Base-by-base conservation (phyloP, 192 early-diverging fungal genomes). In the Ambispora gerdemannii region DNA sequence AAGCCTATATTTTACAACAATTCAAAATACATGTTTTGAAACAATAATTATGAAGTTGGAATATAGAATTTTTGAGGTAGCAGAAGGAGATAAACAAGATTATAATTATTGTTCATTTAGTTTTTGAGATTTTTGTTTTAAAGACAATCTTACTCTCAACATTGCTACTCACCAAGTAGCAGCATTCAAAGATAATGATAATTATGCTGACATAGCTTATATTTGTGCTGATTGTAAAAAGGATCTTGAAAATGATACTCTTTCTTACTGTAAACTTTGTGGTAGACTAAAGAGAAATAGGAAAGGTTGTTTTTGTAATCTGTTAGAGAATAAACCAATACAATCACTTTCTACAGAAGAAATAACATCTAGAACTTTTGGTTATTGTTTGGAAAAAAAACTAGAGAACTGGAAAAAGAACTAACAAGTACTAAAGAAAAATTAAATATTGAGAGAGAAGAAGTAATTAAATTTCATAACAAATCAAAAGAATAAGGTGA, bases 61-160 rank as follows among this genome's bases (percentile, higher is more conserved):
- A 62, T 62, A 62, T 62, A 62, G 59, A 62, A 33, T 62, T 62
- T 4, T 62, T 62, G 59, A 62, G 22, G 34, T 30, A 62, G 34
- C 59, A 1, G 34, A 62, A 62, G 17, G 17, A 62, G 28, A 30
- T 62, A 35, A 34, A 10, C 59, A 30, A 62, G 28, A 62, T 62
- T 62, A 31, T 62, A 62, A 62, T 62, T 33, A 62, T 35, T 62
- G 59, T 33, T 6, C 33, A 22, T 19, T 62, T 7, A 30, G 20
- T 61, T 61, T 61, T 61, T 30, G 31, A 6, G 17, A n/a, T n/a
- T n/a, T n/a, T n/a, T n/a, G n/a, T n/a, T n/a, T 10, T 61, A 10
- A 15, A 15, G 3, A 15, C 22, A 33, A 31, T 62, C 13, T 34
- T 31, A 22, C 8, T 34, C 28, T 62, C 33, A 35, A 62, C 33